Conservation (phyloP, 257 asterid genomes). For the Gentiana straminea region DNA sequence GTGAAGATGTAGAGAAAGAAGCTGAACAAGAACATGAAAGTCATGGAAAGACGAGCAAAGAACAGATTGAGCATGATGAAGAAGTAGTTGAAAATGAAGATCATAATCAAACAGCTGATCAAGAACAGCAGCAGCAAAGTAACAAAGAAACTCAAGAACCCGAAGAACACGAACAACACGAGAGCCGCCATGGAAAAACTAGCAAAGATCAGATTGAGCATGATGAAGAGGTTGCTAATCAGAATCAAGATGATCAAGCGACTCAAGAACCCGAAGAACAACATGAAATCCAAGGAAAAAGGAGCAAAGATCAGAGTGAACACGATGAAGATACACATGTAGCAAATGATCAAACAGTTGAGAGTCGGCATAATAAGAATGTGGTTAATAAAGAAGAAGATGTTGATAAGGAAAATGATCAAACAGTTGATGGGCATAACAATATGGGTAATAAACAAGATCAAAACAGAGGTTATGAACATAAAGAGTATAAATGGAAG, state of each 20-base stretch:
- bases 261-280: conserved; percentile 17
- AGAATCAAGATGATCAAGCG: conserved; percentile 43
- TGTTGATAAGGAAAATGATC: conserved; percentile 18
- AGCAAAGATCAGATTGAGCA: conserved; percentile 56
- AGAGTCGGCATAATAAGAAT: background rate
- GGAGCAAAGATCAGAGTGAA: conserved; percentile 41
- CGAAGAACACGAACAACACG: conserved; percentile 17
- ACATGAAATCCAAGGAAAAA: conserved; percentile 36
- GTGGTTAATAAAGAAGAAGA: conserved; percentile 6
- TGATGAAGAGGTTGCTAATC: conserved; percentile 40
- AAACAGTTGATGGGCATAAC: conserved; percentile 53
- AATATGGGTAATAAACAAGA: conserved; percentile 29
- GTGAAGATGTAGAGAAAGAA: conserved; percentile 48
- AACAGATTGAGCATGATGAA: conserved; percentile 57
- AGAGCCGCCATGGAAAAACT: conserved; percentile 33
- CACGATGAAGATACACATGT: conserved; percentile 36
- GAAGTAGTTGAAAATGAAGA: conserved; percentile 11
- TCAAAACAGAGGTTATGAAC: background rate
- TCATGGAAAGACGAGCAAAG: conserved; percentile 36
- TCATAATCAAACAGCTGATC: background rate
- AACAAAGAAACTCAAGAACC: too few species aligned
- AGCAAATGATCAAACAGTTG: background rate
- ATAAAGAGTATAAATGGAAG: conserved; percentile 35
- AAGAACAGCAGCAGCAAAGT: conserved; percentile 4
- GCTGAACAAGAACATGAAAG: conserved; percentile 47